A percentile compares a stretch with the other conserved stretches of the same genome.
These are phyloP conservation scores for Picochlorum sp. DNA, from an alignment of 139 green algal genomes.

Conservation along the genomic window DNA sequence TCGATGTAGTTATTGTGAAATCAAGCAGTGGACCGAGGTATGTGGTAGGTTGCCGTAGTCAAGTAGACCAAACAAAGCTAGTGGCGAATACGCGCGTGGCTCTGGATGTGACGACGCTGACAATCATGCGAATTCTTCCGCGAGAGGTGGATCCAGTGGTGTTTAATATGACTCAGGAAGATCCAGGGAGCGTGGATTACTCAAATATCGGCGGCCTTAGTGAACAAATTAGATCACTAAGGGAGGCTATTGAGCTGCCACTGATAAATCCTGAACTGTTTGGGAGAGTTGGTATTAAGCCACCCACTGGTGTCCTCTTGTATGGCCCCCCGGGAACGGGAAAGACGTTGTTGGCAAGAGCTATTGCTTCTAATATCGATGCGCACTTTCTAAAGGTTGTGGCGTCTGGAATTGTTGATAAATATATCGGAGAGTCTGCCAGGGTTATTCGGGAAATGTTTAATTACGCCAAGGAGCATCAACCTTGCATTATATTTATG, in stretches of 20 bases:
- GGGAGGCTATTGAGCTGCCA: constrained; percentile 95
- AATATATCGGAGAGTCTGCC: constrained; percentile 98
- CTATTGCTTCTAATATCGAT: constrained; percentile 89
- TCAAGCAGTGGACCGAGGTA: constrained; percentile 94
- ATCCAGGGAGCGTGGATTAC: constrained; percentile 96
- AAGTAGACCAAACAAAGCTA: constrained; percentile 93
- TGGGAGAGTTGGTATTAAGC: constrained; percentile 94
- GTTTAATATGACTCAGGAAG: constrained; percentile 97
- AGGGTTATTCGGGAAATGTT: constrained; percentile 99
- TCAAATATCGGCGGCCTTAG: constrained; percentile 84
- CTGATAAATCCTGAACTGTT: constrained; percentile 99
- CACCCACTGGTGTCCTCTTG: constrained; percentile 87
- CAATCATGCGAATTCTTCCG: constrained; percentile 94
- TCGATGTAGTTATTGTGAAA: constrained; percentile 99
- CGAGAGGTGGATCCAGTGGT: constrained; percentile 98
- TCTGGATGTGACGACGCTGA: constrained; percentile 99
- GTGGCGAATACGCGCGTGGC: constrained; percentile 83
- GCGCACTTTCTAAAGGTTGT: constrained; percentile 99
- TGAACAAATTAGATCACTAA: constrained; percentile 83
- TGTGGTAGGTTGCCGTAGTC: constrained; percentile 91
- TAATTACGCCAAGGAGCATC: constrained; percentile 82
- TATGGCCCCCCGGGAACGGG: constrained; percentile 71
- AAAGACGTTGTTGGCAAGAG: constrained; percentile 94
- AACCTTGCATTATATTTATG: constrained; percentile 99
- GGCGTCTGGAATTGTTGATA: constrained; percentile 93